These are phyloP conservation scores for Glomus cerebriforme DNA, from an alignment of 192 early-diverging fungal species.

Conservation along the genomic window DNA sequence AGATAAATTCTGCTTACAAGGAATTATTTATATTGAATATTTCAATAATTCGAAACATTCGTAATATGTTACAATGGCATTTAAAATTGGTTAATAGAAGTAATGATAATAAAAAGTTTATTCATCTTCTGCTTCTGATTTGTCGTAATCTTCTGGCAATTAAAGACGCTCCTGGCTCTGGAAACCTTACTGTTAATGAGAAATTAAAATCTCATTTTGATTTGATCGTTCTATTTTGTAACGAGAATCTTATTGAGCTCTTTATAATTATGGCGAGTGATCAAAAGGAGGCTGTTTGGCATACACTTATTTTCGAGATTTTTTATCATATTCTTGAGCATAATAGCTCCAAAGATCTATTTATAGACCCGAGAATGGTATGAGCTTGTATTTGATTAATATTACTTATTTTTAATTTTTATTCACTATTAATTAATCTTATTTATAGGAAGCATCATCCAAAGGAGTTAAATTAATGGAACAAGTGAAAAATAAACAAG, in stretches of 20 bases:
- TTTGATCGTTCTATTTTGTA: background rate
- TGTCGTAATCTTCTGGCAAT: background rate
- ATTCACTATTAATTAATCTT: no score
- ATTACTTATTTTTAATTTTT: no score
- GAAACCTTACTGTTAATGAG: background rate
- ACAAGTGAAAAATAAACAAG: background rate
- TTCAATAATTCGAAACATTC: background rate
- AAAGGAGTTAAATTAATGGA: background rate
- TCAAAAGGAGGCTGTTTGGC: background rate
- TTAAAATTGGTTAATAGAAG: background rate
- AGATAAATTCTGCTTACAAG: background rate
- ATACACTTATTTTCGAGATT: background rate
- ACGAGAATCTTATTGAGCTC: background rate
- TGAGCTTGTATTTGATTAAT: no score
- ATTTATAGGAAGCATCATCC: background rate
- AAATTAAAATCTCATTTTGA: background rate
- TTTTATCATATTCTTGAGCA: background rate
- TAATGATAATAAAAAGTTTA: background rate
- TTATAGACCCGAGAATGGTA: background rate
- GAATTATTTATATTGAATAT: background rate
- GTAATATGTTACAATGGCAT: background rate
- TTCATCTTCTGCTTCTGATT: background rate
- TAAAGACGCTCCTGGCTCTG: background rate
- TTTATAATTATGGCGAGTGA: background rate
- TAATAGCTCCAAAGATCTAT: background rate